Evolutionary conservation across 202 grass and related monocot species (phyloP).

Genomic region (Eragrostis tef): DNA sequence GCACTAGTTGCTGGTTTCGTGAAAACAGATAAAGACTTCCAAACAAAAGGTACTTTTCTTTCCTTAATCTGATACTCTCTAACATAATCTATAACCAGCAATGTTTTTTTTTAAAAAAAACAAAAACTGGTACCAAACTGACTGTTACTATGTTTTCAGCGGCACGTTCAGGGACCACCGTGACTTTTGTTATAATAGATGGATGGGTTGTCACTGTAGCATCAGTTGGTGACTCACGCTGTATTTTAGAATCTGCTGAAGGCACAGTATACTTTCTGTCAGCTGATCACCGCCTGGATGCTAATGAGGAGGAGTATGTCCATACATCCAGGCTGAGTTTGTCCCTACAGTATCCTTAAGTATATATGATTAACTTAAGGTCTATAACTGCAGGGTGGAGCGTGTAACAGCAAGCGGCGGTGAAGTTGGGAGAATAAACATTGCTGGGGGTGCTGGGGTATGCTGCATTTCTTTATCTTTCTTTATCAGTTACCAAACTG

Average conservation of each 20-base stretch:
- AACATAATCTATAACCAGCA: conserved; percentile 8
- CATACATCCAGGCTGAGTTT: conserved; percentile 34
- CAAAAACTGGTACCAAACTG: conserved; percentile 30
- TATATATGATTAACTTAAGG: conserved; percentile 46
- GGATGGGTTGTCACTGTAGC: conserved; percentile 94
- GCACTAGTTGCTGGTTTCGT: conserved; percentile 95
- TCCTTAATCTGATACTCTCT: background rate
- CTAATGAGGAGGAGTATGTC: conserved; percentile 87
- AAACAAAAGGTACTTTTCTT: conserved; percentile 66
- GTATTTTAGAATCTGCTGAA: conserved; percentile 95
- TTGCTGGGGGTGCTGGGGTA: conserved; percentile 86
- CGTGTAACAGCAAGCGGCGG: conserved; percentile 91
- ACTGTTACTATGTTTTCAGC: conserved; percentile 61
- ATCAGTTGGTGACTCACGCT: conserved; percentile 93
- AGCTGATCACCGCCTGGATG: conserved; percentile 88
- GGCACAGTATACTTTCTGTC: conserved; percentile 83
- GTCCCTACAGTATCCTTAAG: conserved; percentile 34
- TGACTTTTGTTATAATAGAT: conserved; percentile 97
- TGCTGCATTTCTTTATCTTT: conserved; percentile 43
- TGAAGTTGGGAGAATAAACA: conserved; percentile 96
- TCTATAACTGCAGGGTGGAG: conserved; percentile 70
- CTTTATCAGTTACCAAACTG: conserved; percentile 35
- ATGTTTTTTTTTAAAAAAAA: background rate
- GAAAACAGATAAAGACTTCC: conserved; percentile 96
- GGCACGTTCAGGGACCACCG: conserved; percentile 81